Conservation (phyloP, 805 yeast species). For the Pichia paraexigua region DNA sequence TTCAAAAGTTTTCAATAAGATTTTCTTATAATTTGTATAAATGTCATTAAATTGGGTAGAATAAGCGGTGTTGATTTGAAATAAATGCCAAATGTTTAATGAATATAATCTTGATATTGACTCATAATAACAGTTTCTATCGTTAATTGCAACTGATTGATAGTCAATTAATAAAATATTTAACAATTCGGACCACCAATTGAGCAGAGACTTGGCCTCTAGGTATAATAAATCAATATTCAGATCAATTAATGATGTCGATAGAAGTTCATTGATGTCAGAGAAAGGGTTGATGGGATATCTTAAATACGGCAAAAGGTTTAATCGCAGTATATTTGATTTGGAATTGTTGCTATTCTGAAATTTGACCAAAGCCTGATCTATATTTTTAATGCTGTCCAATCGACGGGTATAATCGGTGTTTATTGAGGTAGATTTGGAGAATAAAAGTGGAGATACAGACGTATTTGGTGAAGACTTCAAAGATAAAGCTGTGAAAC, state of each 20-base stretch:
- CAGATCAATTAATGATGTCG: constrained; percentile 4
- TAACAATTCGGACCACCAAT: constrained; percentile 50
- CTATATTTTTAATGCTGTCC: constrained; percentile 30
- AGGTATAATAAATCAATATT: constrained; percentile 5
- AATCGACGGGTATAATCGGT: constrained; percentile 5
- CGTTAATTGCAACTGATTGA: constrained; percentile 34
- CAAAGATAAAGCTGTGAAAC: background rate
- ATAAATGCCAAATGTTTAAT: constrained; percentile 37
- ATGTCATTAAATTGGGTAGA: constrained; percentile 16
- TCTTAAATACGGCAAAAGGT: constrained; percentile 39
- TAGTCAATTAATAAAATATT: constrained; percentile 21
- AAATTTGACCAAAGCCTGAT: constrained; percentile 38
- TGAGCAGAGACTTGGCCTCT: constrained; percentile 22
- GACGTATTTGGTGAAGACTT: constrained; percentile 3
- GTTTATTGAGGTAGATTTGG: constrained; percentile 8
- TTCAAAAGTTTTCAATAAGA: constrained; percentile 46
- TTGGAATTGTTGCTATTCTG: constrained; percentile 30
- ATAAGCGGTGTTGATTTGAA: constrained; percentile 8
- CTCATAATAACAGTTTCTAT: constrained; percentile 46
- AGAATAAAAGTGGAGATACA: constrained; percentile 11
- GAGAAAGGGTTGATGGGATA: constrained; percentile 5
- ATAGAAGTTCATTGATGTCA: constrained; percentile 5
- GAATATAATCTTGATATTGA: constrained; percentile 44
- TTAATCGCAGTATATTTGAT: constrained; percentile 40
- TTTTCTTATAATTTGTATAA: constrained; percentile 22